Evolutionary conservation across 2,329 filamentous ascomycete genomes (phyloP).

Genomic region (Colletotrichum magnum): DNA sequence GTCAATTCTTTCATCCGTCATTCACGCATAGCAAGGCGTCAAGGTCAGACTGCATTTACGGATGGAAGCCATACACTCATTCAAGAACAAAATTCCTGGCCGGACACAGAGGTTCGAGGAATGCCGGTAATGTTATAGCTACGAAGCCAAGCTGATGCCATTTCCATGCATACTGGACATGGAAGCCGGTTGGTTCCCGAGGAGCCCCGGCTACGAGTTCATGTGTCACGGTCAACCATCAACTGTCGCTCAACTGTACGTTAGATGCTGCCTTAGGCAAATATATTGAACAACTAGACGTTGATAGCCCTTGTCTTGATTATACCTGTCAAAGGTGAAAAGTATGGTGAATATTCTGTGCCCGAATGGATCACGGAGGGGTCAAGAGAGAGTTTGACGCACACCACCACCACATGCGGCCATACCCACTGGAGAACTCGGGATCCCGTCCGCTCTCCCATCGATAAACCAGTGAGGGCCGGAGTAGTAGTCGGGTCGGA

Average conservation of each 20-base stretch:
- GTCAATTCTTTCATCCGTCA: slow-evolving; percentile 25
- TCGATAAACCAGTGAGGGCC: slow-evolving; percentile 14
- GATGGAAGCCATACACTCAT: slow-evolving; percentile 37
- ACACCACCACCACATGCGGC: neutral
- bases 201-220: slow-evolving; percentile 20
- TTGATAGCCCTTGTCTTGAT: neutral
- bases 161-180: slow-evolving; percentile 28
- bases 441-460: slow-evolving; percentile 12
- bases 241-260: slow-evolving; percentile 27
- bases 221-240: slow-evolving; percentile 26
- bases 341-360: neutral
- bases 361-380: neutral
- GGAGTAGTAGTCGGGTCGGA: slow-evolving; percentile 11
- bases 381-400: neutral
- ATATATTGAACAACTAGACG: slow-evolving; percentile 16
- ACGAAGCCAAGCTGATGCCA: slow-evolving; percentile 30
- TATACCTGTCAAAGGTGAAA: neutral
- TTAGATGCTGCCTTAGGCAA: slow-evolving; percentile 30
- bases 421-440: slow-evolving; percentile 18
- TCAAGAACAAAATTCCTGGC: slow-evolving; percentile 22
- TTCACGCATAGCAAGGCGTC: slow-evolving; percentile 40
- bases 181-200: slow-evolving; percentile 7
- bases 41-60: slow-evolving; percentile 32
- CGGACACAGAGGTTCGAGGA: slow-evolving; percentile 16
- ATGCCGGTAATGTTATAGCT: slow-evolving; percentile 35